Evolutionary conservation across 352 stramenopile species (phyloP).

Genomic region (Pilasporangium apinafurcum): DNA sequence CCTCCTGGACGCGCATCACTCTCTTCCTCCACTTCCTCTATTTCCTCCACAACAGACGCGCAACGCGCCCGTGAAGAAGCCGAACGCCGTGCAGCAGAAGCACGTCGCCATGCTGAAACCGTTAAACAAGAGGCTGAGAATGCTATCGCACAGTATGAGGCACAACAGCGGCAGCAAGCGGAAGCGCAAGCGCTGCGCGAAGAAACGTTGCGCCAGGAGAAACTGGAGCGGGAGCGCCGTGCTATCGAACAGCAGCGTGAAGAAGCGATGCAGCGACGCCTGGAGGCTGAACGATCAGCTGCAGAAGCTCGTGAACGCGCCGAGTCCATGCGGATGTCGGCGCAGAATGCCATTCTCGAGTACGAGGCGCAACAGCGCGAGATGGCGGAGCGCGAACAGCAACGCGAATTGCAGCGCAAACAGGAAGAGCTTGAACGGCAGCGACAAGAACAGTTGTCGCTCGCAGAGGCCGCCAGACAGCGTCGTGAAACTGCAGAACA

Average conservation of each 20-base stretch:
- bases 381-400: constrained; percentile 51
- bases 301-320: constrained; percentile 56
- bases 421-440: constrained; percentile 54
- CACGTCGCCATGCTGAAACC: constrained; percentile 28
- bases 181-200: constrained; percentile 25
- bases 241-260: constrained; percentile 44
- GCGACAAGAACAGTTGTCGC: constrained; percentile 49
- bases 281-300: constrained; percentile 53
- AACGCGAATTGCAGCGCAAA: constrained; percentile 44
- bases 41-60: constrained; percentile 13
- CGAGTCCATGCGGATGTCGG: constrained; percentile 52
- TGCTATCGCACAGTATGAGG: constrained; percentile 38
- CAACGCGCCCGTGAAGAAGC: constrained; percentile 36
- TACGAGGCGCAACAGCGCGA: constrained; percentile 59
- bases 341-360: constrained; percentile 49
- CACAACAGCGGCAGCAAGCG: constrained; percentile 37
- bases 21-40: background rate
- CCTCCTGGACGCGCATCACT: background rate
- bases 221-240: constrained; percentile 29
- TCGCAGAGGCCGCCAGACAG: constrained; percentile 38
- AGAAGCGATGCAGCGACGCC: constrained; percentile 33
- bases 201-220: constrained; percentile 9
- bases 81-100: constrained; percentile 33
- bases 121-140: constrained; percentile 32
- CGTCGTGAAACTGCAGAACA: constrained; percentile 53